A percentile compares a stretch with the other conserved stretches of the same genome.
These are phyloP conservation scores for Pneumocystis canis DNA, from an alignment of 1,139 yeast genomes.

Conservation along the genomic window DNA sequence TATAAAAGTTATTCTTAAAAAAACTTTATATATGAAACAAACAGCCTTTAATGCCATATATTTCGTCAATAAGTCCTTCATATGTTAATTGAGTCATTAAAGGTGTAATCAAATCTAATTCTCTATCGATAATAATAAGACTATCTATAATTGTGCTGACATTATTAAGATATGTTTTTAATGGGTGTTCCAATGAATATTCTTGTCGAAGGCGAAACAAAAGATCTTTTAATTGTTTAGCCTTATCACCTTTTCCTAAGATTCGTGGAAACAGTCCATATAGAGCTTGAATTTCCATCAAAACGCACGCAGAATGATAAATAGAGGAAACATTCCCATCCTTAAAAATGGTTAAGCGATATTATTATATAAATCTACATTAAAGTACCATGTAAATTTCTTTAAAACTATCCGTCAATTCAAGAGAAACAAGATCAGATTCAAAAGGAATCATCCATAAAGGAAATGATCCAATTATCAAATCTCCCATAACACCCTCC, in stretches of 20 bases:
- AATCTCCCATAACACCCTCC: conserved; percentile 27
- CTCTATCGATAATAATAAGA: conserved; percentile 63
- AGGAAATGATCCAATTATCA: conserved; percentile 25
- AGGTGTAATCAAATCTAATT: conserved; percentile 57
- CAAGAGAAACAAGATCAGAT: conserved; percentile 24
- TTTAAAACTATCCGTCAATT: conserved; percentile 22
- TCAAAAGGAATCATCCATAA: conserved; percentile 24
- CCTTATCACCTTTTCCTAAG: conserved; percentile 35
- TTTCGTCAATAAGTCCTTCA: conserved; percentile 67
- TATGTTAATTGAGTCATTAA: conserved; percentile 66
- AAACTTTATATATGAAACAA: conserved; percentile 29
- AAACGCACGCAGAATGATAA: conserved; percentile 29
- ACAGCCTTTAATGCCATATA: conserved; percentile 38
- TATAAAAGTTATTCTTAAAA: conserved; percentile 15
- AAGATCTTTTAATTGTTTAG: conserved; percentile 30
- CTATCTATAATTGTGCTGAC: conserved; percentile 24
- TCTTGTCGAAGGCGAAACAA: conserved; percentile 19
- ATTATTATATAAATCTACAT: not conserved
- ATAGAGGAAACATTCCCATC: conserved; percentile 21
- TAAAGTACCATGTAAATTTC: conserved; percentile 24
- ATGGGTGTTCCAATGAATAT: conserved; percentile 11
- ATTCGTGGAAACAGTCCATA: conserved; percentile 30
- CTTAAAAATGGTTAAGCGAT: not conserved
- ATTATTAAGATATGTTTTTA: conserved; percentile 5
- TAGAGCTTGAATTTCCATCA: conserved; percentile 25